Conservation (phyloP, 2,329 filamentous ascomycete genomes). For the Pseudocercospora eumusae region DNA sequence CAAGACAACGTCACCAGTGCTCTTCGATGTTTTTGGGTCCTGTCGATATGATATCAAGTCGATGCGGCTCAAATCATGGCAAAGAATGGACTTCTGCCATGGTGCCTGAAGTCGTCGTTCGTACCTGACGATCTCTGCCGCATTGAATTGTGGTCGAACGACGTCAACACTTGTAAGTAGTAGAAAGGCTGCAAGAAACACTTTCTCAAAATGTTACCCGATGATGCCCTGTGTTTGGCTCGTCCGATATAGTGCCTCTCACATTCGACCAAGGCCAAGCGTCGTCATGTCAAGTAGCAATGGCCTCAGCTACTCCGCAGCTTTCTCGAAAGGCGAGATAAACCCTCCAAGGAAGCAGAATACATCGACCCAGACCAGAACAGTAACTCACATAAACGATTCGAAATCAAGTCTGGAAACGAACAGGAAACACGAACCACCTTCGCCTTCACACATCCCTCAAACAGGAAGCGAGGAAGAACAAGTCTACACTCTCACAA, state of each 20-base stretch:
- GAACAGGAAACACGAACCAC: slow-evolving; percentile 8
- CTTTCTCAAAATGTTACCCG: background rate
- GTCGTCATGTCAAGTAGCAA: slow-evolving; percentile 11
- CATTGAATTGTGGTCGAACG: background rate
- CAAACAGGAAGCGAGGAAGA: slow-evolving; percentile 40
- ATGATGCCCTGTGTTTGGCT: background rate
- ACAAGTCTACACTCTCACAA: slow-evolving; percentile 47
- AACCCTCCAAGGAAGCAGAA: background rate
- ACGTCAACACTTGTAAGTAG: slow-evolving; percentile 2
- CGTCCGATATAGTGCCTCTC: background rate
- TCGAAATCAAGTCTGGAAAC: background rate
- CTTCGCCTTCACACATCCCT: slow-evolving; percentile 34
- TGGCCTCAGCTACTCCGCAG: slow-evolving; percentile 19
- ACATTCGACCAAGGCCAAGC: too few relatives aligned
- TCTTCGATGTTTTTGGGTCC: too few relatives aligned
- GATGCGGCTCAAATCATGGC: too few relatives aligned
- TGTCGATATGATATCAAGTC: too few relatives aligned
- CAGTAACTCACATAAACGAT: background rate
- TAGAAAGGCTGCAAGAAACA: background rate
- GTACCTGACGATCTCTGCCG: background rate
- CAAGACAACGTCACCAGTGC: too few relatives aligned
- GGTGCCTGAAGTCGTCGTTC: too few relatives aligned
- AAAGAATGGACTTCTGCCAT: too few relatives aligned
- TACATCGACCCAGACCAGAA: background rate
- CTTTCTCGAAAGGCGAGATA: slow-evolving; percentile 10